A percentile compares a stretch with the other conserved stretches of the same genome.
Conservation (phyloP, 1,139 yeast species). For the Lodderomyces theae region DNA sequence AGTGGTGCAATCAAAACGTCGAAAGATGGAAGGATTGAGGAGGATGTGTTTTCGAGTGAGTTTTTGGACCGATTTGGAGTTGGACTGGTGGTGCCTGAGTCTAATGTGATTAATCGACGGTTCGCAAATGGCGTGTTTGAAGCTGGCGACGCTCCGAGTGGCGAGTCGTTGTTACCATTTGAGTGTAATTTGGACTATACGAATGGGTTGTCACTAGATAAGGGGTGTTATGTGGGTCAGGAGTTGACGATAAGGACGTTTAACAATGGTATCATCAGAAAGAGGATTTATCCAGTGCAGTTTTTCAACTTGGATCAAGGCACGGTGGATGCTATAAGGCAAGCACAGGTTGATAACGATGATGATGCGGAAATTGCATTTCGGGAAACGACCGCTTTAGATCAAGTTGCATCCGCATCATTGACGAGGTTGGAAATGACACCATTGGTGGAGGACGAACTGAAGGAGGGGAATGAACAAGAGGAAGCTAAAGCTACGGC, state of each 20-base stretch:
- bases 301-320: slow-evolving; percentile 33
- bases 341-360: slow-evolving; percentile 11
- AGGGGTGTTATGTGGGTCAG: slow-evolving; percentile 97
- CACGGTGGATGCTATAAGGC: slow-evolving; percentile 3
- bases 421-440: slow-evolving; percentile 26
- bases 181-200: slow-evolving; percentile 80
- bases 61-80: slow-evolving; percentile 27
- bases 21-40: slow-evolving; percentile 11
- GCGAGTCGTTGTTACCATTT: slow-evolving; percentile 62
- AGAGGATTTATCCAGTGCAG: slow-evolving; percentile 74
- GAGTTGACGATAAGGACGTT: slow-evolving; percentile 88
- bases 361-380: background rate
- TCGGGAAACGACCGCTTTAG: background rate
- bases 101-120: slow-evolving; percentile 46
- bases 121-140: slow-evolving; percentile 67
- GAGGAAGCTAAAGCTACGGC: background rate
- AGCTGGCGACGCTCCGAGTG: slow-evolving; percentile 44
- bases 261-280: slow-evolving; percentile 78
- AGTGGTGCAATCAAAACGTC: slow-evolving; percentile 20
- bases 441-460: slow-evolving; percentile 19
- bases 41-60: slow-evolving; percentile 24
- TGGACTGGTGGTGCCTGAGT: slow-evolving; percentile 17
- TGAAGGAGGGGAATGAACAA: slow-evolving; percentile 8
- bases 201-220: slow-evolving; percentile 80
- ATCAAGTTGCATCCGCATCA: slow-evolving; percentile 16